A percentile compares a stretch with the other conserved stretches of the same genome.
phyloP scores from a whole-genome alignment of 441 rosid genomes.

The Geranium incanum region DNA sequence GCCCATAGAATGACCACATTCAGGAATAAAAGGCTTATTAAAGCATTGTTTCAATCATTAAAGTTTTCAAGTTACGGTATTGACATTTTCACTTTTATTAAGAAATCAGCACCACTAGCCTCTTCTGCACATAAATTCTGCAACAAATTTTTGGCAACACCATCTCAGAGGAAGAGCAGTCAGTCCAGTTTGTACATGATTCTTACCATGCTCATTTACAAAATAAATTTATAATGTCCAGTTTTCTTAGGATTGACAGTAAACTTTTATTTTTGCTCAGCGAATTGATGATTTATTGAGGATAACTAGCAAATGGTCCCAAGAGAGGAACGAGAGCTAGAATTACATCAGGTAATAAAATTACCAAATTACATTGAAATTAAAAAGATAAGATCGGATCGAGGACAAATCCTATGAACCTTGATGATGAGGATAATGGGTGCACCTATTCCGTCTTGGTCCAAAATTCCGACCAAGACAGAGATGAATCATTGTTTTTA shows the following conservation, averaged over 20 bases:
- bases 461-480: too few relatives aligned
- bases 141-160: background rate
- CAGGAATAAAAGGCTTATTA: background rate
- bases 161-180: background rate
- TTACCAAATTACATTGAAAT: too few relatives aligned
- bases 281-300: too few relatives aligned
- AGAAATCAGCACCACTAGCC: background rate
- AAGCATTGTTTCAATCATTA: background rate
- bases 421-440: too few relatives aligned
- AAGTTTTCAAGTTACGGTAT: background rate
- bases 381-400: too few relatives aligned
- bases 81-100: background rate
- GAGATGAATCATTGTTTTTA: too few relatives aligned
- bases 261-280: background rate
- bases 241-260: background rate
- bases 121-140: background rate
- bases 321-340: too few relatives aligned
- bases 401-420: too few relatives aligned
- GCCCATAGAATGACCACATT: background rate
- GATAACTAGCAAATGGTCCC: too few relatives aligned
- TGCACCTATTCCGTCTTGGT: too few relatives aligned
- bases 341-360: too few relatives aligned
- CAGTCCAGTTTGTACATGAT: background rate
- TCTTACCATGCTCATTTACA: background rate
- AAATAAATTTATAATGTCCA: background rate